Evolutionary conservation across 2,329 filamentous ascomycete species (phyloP).

Genomic region (Colletotrichum musicola): DNA sequence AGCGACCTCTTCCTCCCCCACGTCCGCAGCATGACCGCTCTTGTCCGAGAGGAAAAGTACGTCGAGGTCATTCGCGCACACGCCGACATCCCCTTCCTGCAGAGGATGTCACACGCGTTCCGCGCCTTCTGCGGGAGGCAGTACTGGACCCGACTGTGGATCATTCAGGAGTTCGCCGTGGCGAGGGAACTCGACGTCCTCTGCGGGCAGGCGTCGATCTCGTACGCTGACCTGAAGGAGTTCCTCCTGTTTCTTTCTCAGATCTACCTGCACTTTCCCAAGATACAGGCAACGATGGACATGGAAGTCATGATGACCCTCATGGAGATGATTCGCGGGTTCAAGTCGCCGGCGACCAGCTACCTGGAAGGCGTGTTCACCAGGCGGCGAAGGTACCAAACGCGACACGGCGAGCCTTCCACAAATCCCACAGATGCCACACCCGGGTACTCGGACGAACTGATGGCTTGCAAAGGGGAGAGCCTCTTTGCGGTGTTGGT

Average conservation of each 20-base stretch:
- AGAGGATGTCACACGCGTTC: no score
- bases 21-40: no score
- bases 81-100: no score
- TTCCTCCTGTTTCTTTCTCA: conserved; percentile 1
- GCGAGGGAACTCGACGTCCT: conserved; percentile 43
- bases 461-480: neutral
- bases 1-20: no score
- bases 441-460: neutral
- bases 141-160: no score
- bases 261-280: neutral
- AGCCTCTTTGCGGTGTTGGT: conserved; percentile 16
- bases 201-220: conserved; percentile 40
- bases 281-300: neutral
- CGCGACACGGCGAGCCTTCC: neutral
- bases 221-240: conserved; percentile 5
- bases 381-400: conserved; percentile 12
- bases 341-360: conserved; percentile 15
- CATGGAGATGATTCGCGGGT: conserved; percentile 6
- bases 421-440: neutral
- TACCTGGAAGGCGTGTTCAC: conserved; percentile 20
- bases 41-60: no score
- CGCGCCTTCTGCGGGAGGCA: no score
- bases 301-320: neutral
- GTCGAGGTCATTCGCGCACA: no score
- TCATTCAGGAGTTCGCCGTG: conserved; percentile 27